Evolutionary conservation across 176 grass and related monocot species (phyloP), one percentile per base, ranked within the genome.

Genomic region (Ampelocalamus luodianensis): DNA sequence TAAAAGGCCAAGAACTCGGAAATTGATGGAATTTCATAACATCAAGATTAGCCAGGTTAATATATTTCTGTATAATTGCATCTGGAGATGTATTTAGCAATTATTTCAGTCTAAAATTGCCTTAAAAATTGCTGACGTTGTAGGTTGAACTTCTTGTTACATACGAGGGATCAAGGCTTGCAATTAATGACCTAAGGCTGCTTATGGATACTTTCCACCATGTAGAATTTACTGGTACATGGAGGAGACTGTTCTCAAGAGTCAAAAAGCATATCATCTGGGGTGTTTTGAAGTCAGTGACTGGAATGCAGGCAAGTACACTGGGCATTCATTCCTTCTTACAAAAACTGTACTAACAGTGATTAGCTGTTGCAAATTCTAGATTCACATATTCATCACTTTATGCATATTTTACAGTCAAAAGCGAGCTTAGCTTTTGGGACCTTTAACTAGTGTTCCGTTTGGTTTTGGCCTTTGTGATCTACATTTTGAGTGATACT

Each of bases 241-340:
- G 96, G 96, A 99, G 93, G 85, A 85, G 96, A 38, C 79, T 99
- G 36, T 99, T 99, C 72, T 99, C 96, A 37, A 92, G 88, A 87
- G 93, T 99, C 29, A 99, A 99, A 83, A 99, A 96, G 53, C 96
- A 99, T 81, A 99, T 99, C 48, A 99, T 99, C 27, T 99, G 96
- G 96, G 90, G 96, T 71, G 96, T 99, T 89, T 69, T 99, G 64
- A 99, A 99, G 65, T 99, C 96, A 9, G 93, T 99, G 45, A 95
- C 96, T 37, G 96, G 96, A 84, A 99, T 99, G 96, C 96, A 99
- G 93, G 90, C 55, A 91, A 94, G 88, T 93, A 64, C 3, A 48
- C 50, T 69, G 48, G 17, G 23, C 43, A 78, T 76, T 14, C 40
- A 10, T 66, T 90, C 26, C 6, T 69, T 81, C 20, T 68, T 72